Evolutionary conservation across 306 rosid genomes (phyloP), one percentile per base, ranked within the genome.

Genomic region (apple (Malus domestica)): DNA sequence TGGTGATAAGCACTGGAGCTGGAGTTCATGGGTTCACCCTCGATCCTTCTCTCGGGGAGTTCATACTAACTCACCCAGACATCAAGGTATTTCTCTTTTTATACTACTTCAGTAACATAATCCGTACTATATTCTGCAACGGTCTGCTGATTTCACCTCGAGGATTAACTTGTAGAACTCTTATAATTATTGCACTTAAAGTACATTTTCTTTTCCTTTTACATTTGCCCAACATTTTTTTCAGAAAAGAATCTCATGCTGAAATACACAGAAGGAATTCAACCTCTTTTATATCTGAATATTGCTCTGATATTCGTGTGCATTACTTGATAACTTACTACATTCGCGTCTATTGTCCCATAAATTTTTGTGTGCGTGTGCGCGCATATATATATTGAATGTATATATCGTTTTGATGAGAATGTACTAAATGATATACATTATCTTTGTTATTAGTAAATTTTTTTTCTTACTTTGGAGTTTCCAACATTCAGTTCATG

Each of bases 11-110:
- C 83, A 86, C 97, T 54, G 98, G 98, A 71, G 51, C 54, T 64
- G 98, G 98, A 71, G 97, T 89, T 62, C 81, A 92, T 79, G 97
- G 98, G 68, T 95, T 92, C 89, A 92, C 97, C 20, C 97, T 95
- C 65, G 98, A 92, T 78, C 98, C 98, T 63, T 95, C 96, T 77
- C 98, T 92, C 70, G 97, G 97, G 49, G 98, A 92, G 84, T 95
- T 95, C 88, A 95, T 95, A 79, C 84, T 95, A 68, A 95, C 97
- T 74, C 97, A 95, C 87, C 97, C 97, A 62, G 88, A 89, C 77
- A 89, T 95, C 79, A 89, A 92, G 97, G 98, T 95, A 85, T 51
- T 29, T 45, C 77, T 46, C 30, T 61, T 14, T 33, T 38, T 33
- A 4, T 33, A 38, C 8, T 35, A 35, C 22, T 38, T 14, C 8